phyloP scores from a whole-genome alignment of 805 yeast genomes.

The Myxozyma geophila region DNA sequence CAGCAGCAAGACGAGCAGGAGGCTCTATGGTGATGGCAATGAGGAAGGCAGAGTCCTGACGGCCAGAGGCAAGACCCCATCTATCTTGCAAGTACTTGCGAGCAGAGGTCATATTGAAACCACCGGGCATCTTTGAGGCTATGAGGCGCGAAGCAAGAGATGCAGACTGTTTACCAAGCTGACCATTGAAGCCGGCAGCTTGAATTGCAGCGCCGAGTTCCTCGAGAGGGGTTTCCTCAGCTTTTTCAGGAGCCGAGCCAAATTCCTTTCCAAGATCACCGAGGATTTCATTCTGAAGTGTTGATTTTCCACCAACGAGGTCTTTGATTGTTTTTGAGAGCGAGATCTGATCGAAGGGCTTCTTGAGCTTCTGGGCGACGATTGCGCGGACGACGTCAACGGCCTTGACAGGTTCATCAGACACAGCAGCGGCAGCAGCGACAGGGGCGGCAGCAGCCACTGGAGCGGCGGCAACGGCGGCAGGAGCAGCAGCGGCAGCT shows the following conservation, averaged over 20 bases:
- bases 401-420: conserved; percentile 91
- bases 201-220: conserved; percentile 96
- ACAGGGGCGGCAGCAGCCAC: conserved; percentile 69
- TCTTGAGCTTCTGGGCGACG: conserved; percentile 95
- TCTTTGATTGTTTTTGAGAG: conserved; percentile 94
- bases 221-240: conserved; percentile 95
- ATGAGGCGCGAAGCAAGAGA: conserved; percentile 88
- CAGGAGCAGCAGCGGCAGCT: conserved; percentile 59
- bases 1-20: conserved; percentile 80
- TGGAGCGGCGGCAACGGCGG: conserved; percentile 63
- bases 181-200: conserved; percentile 77
- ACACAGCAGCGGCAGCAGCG: conserved; percentile 80
- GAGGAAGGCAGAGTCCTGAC: conserved; percentile 90
- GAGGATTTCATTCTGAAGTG: conserved; percentile 96
- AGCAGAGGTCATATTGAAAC: conserved; percentile 88
- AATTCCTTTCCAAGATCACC: conserved; percentile 99
- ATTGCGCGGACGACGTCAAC: conserved; percentile 78
- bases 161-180: conserved; percentile 90
- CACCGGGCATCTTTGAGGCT: conserved; percentile 99
- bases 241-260: conserved; percentile 97
- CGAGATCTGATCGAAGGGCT: conserved; percentile 82
- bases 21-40: conserved; percentile 89
- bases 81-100: conserved; percentile 89
- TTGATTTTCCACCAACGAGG: conserved; percentile 97
- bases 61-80: conserved; percentile 91